Base-by-base conservation (phyloP, 2,329 filamentous ascomycete genomes). In the Lojkania enalia region DNA sequence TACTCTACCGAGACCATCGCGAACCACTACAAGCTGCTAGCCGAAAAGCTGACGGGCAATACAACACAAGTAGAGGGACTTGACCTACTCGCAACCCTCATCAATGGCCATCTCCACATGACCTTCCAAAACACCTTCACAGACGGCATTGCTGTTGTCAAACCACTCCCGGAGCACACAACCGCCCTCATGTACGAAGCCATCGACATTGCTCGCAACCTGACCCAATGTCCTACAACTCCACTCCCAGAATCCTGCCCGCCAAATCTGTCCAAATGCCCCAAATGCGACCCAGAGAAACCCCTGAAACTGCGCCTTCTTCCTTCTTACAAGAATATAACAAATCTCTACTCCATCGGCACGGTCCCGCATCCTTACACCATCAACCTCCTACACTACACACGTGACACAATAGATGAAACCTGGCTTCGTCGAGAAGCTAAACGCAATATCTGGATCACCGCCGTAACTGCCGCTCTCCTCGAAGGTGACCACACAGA, bases 331-430 rank as follows among this genome's bases (percentile, higher is more conserved):
- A 79, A 79, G 43, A 96, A 96, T 68, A 79, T 78, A 3, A 84
- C 85, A 12, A 77, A 76, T 1, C 65, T 86, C 13, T 97, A 90
- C 73, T 90, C 87, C 2, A 88, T 99, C 52, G 90, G 87, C 47
- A 88, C 85, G 0, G 86, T 97, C 11, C 92, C 92, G 0, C 94
- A 99, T 66, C 94, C 94, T 0, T 95, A 90, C 74, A 96, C 91
- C 1, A 77, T 90, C 31, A 80, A 84, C 42, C 81, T 83, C 11
- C 75, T 97, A 14, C 78, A 83, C 46, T 78, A 83, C 52, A 78
- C 63, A 2, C 62, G 83, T 46, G 72, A 75, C 40, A 73, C 63
- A 7, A 48, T 77, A 33, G 65, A 72, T 42, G 51, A 62, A 5
- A 63, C 60, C 18, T 77, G 74, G 59, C 60, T 78, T n/a, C 72